Evolutionary conservation across 805 yeast species (phyloP), one percentile per base, ranked within the genome.

Genomic region (Henningerozyma blattae): DNA sequence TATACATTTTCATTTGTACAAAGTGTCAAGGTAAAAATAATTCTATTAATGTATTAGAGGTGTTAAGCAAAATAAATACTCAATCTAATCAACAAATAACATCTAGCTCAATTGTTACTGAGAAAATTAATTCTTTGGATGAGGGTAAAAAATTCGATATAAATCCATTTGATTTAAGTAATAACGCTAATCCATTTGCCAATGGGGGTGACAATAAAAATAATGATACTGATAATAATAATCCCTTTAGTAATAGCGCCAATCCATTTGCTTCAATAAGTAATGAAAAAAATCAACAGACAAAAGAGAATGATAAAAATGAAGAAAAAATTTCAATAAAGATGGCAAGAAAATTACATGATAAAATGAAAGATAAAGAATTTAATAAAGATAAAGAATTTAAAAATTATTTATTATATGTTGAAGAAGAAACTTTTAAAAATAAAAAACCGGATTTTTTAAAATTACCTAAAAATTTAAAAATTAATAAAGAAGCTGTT

Each of bases 1-100:
- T 91, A 14, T 91, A 89, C 48, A 67, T 91, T 0, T 82, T 89
- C 52, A 74, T 76, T 2, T 91, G 98, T 57, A 50, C 61, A 14
- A 68, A 71, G 29, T 91, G 98, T 54, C 68, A 79, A 30, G 66
- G 83, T 41, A 70, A 72, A 44, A 64, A 68, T 3, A 94, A 94
- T 4, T 64, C 81, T 1, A 63, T 86, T 2, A 72, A 80, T 43
- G 86, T 84, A 19, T 62, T 91, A 33, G 66, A 96, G 51, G 94
- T 89, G 2, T 64, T 87, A 1, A 59, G 66, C 38, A 73, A 76
- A 44, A n/a, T n/a, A n/a, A n/a, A n/a, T n/a, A 84, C 78, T 47
- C 72, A 73, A 0, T 57, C 49, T 9, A 56, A 62, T 34, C 61
- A 75, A 30, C 59, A 59, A 27, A 58, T 61, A 6, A 61, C 64